A percentile compares a stretch with the other conserved stretches of the same genome.
Evolutionary conservation across 2,329 filamentous ascomycete species (phyloP).

Genomic region (Thielaviopsis musarum): DNA sequence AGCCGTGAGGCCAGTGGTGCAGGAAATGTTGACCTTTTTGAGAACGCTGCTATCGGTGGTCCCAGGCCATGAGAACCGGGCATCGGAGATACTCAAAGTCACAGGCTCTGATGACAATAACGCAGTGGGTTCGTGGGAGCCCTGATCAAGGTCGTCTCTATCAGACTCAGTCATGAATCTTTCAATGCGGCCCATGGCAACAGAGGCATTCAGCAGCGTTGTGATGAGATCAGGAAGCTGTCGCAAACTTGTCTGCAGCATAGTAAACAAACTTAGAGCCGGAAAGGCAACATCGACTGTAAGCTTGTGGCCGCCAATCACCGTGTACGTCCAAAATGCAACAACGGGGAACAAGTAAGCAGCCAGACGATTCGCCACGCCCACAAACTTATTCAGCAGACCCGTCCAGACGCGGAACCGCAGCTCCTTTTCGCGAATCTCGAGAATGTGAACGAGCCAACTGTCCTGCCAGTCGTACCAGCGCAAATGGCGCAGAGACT

Average conservation of each 20-base stretch:
- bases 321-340: constrained; percentile 67
- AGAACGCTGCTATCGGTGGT: constrained; percentile 33
- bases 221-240: constrained; percentile 63
- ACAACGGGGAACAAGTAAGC: constrained; percentile 63
- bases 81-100: constrained; percentile 39
- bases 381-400: constrained; percentile 45
- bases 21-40: constrained; percentile 27
- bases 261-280: constrained; percentile 61
- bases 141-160: constrained; percentile 32
- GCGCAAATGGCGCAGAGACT: constrained; percentile 62
- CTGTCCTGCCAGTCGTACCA: constrained; percentile 72
- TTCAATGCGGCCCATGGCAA: constrained; percentile 68
- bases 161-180: constrained; percentile 76
- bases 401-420: constrained; percentile 45
- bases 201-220: constrained; percentile 61
- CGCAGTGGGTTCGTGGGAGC: constrained; percentile 20
- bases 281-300: constrained; percentile 76
- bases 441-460: constrained; percentile 55
- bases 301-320: constrained; percentile 48
- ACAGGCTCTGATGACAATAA: constrained; percentile 14
- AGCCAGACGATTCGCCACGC: constrained; percentile 52
- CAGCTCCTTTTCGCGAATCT: constrained; percentile 50
- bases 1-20: constrained; percentile 34
- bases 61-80: constrained; percentile 69
- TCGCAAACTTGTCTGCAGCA: constrained; percentile 57